Conservation (phyloP, 1,284 basidiomycete genomes). For the Ceratobasidium sp. region DNA sequence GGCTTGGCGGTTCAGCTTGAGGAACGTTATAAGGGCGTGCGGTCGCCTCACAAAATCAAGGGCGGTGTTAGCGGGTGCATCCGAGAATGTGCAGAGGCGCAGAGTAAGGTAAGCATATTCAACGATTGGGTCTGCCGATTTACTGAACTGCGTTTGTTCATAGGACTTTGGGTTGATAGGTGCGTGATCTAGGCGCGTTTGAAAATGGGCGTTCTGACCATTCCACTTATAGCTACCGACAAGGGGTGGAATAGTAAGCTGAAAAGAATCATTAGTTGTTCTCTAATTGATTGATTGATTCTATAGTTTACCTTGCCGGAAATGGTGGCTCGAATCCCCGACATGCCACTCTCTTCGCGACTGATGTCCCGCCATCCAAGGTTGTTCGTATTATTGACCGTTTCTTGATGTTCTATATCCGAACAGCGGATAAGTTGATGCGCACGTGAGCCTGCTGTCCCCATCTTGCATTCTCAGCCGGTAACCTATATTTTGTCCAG, state of each 20-base stretch:
- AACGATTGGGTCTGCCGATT: not conserved
- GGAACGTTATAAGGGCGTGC: conserved; percentile 76
- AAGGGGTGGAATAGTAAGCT: conserved; percentile 76
- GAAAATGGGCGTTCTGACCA: too few species aligned
- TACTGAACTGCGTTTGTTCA: not conserved
- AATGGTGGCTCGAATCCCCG: conserved; percentile 78
- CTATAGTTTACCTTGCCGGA: conserved; percentile 73
- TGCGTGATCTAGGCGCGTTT: not conserved
- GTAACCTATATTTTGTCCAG: conserved; percentile 56
- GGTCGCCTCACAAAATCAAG: conserved; percentile 79
- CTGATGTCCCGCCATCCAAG: conserved; percentile 69
- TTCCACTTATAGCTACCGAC: conserved; percentile 66
- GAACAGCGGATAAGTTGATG: conserved; percentile 71
- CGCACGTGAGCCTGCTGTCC: conserved; percentile 39
- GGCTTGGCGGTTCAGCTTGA: conserved; percentile 78
- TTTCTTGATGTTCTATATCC: conserved; percentile 78
- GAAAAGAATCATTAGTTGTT: not conserved
- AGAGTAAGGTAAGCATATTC: conserved; percentile 58
- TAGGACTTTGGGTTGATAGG: conserved; percentile 73
- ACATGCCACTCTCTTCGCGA: conserved; percentile 64
- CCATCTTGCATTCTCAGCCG: not conserved
- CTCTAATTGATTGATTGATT: conserved; percentile 17
- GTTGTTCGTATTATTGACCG: conserved; percentile 75
- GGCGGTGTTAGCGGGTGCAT: conserved; percentile 82
- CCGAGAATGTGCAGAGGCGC: conserved; percentile 80